phyloP scores from a whole-genome alignment of 1,284 basidiomycete genomes.

The Ganoderma multipileum region DNA sequence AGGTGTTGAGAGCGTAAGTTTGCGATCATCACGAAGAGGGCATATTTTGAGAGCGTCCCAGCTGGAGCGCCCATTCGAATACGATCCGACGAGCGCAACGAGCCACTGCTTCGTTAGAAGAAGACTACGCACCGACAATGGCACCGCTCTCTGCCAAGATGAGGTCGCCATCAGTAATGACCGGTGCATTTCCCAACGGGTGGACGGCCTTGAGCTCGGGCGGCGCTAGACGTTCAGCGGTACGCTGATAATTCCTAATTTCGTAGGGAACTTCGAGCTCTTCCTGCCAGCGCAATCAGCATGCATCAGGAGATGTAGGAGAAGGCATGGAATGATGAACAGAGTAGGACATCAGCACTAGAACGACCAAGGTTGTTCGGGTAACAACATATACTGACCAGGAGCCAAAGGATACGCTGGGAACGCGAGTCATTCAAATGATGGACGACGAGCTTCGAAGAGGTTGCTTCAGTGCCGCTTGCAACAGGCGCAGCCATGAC shows the following conservation, averaged over 20 bases:
- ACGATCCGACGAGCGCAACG: constrained; percentile 1
- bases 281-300: constrained; percentile 44
- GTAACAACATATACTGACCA: constrained; percentile 41
- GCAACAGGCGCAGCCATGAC: constrained; percentile 21
- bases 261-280: constrained; percentile 56
- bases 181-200: constrained; percentile 43
- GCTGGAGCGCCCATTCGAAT: not conserved
- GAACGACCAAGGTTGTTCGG: not conserved
- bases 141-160: constrained; percentile 46
- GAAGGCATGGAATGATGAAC: constrained; percentile 7
- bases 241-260: constrained; percentile 54
- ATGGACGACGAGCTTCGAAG: constrained; percentile 47
- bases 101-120: not conserved
- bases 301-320: constrained; percentile 11
- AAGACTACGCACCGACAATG: constrained; percentile 38
- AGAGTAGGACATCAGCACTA: constrained; percentile 4
- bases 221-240: constrained; percentile 45
- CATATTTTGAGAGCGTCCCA: constrained; percentile 2
- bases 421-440: constrained; percentile 60
- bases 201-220: constrained; percentile 41
- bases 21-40: not conserved
- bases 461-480: not conserved
- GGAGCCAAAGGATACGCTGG: constrained; percentile 60
- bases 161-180: constrained; percentile 43
- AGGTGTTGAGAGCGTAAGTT: constrained; percentile 7